Percentiles rank a stretch among this genome's conserved stretches.
phyloP scores from a whole-genome alignment of 306 rosid species.

The Leucaena leucocephala region DNA sequence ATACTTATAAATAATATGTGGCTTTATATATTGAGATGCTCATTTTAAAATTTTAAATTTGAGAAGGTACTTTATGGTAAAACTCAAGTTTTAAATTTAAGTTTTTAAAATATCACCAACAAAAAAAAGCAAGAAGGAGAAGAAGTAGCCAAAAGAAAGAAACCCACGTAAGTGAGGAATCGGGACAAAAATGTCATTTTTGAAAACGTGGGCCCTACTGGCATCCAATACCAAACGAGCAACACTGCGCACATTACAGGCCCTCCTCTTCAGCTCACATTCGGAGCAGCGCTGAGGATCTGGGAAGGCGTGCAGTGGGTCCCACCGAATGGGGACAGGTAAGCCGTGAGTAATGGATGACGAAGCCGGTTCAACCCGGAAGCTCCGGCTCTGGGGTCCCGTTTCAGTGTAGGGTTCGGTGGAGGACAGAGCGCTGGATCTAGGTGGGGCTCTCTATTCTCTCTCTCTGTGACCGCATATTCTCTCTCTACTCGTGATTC shows the following conservation, averaged over 20 bases:
- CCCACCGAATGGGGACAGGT: neutral
- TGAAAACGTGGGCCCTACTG: neutral
- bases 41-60: too few relatives aligned
- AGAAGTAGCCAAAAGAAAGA: neutral
- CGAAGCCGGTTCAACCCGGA: neutral
- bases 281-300: neutral
- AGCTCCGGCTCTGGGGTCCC: neutral
- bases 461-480: conserved; percentile 2
- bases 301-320: neutral
- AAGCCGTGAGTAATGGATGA: neutral
- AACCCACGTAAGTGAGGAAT: neutral
- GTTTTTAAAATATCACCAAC: too few relatives aligned
- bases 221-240: neutral
- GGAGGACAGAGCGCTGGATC: conserved; percentile 19
- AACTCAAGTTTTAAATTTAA: neutral
- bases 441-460: neutral
- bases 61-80: too few relatives aligned
- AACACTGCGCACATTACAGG: neutral
- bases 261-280: neutral
- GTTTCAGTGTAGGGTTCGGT: neutral
- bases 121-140: too few relatives aligned
- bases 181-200: neutral
- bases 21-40: too few relatives aligned
- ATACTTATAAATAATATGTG: too few relatives aligned
- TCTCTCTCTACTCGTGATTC: conserved; percentile 9